Percentiles rank a stretch among this genome's conserved stretches.
These are phyloP conservation scores for Komagataella phaffii DNA, from an alignment of 805 yeast species.

Conservation along the genomic window DNA sequence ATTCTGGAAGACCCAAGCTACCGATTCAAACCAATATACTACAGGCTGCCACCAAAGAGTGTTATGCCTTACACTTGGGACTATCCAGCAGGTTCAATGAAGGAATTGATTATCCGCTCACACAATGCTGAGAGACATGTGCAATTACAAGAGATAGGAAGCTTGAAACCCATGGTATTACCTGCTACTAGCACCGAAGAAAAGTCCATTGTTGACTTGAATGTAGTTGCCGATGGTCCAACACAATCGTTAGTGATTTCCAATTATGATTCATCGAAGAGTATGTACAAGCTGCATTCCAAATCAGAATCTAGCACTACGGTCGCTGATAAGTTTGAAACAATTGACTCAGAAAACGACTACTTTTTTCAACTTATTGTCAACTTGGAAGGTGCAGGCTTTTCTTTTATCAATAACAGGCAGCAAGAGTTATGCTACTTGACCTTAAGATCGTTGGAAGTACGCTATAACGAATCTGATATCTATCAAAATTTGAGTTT, in stretches of 20 bases:
- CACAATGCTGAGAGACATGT: conserved; percentile 66
- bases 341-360: conserved; percentile 38
- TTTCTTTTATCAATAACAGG: conserved; percentile 65
- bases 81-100: conserved; percentile 79
- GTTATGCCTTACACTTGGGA: conserved; percentile 99
- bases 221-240: conserved; percentile 94
- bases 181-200: conserved; percentile 28
- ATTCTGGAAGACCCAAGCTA: conserved; percentile 37
- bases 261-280: conserved; percentile 64
- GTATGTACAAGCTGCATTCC: conserved; percentile 50
- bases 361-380: conserved; percentile 40
- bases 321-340: conserved; percentile 39
- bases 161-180: conserved; percentile 71
- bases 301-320: conserved; percentile 15
- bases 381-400: conserved; percentile 73
- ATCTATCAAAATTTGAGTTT: conserved; percentile 67
- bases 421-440: conserved; percentile 72
- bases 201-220: conserved; percentile 59
- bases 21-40: conserved; percentile 65
- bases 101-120: conserved; percentile 63
- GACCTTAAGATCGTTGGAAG: conserved; percentile 70
- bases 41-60: conserved; percentile 74
- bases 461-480: conserved; percentile 73
- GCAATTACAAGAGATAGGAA: conserved; percentile 88
- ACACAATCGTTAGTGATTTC: conserved; percentile 79